phyloP scores from a whole-genome alignment of 2,329 filamentous ascomycete species.

The Helotiales sp. region DNA sequence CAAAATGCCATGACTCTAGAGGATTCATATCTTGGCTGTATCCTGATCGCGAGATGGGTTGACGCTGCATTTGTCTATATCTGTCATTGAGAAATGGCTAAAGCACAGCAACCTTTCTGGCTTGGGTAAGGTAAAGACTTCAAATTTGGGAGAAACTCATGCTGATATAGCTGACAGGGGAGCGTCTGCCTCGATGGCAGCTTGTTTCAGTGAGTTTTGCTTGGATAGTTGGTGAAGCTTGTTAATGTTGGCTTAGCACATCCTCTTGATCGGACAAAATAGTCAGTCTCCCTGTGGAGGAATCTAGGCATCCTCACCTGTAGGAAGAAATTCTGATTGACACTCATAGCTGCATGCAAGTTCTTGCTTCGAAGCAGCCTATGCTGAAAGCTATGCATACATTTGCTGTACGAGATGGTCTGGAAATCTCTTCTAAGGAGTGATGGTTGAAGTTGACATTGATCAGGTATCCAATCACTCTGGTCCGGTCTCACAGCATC shows the following conservation, averaged over 20 bases:
- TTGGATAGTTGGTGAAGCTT: not conserved
- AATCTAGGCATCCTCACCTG: not conserved
- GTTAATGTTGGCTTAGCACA: constrained; percentile 36
- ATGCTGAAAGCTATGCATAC: constrained; percentile 41
- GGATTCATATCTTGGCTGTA: no score
- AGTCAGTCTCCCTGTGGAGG: constrained; percentile 32
- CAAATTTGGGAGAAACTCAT: not conserved
- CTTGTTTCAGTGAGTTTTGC: constrained; percentile 43
- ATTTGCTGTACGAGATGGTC: constrained; percentile 43
- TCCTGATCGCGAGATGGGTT: not conserved
- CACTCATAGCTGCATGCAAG: constrained; percentile 43
- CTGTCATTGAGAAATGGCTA: constrained; percentile 15
- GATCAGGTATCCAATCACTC: constrained; percentile 41
- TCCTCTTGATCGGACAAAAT: constrained; percentile 47
- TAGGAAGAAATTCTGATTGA: constrained; percentile 2
- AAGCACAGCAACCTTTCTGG: constrained; percentile 45
- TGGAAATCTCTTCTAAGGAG: not conserved
- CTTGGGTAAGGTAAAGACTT: constrained; percentile 38
- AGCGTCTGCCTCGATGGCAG: constrained; percentile 46
- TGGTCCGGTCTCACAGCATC: constrained; percentile 47
- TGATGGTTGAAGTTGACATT: not conserved
- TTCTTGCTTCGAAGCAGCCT: constrained; percentile 41
- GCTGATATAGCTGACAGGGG: constrained; percentile 35
- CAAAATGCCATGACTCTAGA: no score
- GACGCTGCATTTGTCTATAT: not conserved